phyloP scores from a whole-genome alignment of 1,284 basidiomycete genomes.

The Apiotrichum siamense region DNA sequence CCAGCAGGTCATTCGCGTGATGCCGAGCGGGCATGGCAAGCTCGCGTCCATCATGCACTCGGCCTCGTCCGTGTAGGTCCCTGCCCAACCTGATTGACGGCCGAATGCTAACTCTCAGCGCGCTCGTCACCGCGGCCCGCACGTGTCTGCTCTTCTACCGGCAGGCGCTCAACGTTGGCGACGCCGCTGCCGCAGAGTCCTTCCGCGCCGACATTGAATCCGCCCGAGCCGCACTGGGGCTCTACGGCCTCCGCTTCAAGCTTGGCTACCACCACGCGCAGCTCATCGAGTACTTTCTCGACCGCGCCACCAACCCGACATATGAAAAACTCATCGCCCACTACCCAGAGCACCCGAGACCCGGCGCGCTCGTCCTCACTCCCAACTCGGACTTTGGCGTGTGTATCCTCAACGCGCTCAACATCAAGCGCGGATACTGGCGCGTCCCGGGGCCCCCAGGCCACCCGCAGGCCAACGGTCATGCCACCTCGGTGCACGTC shows the following conservation, averaged over 20 bases:
- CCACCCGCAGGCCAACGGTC: background rate
- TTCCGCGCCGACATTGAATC: conserved; percentile 36
- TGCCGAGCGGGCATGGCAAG: conserved; percentile 19
- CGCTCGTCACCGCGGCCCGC: conserved; percentile 36
- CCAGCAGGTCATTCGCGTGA: conserved; percentile 30
- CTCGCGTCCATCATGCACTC: conserved; percentile 38
- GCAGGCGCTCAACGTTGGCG: conserved; percentile 34
- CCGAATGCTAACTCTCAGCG: conserved; percentile 10
- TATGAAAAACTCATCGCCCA: conserved; percentile 38
- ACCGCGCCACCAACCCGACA: conserved; percentile 36
- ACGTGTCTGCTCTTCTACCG: conserved; percentile 38
- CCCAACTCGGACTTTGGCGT: conserved; percentile 29
- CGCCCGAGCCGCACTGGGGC: conserved; percentile 28
- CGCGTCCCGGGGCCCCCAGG: background rate
- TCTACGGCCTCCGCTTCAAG: conserved; percentile 36
- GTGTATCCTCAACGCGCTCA: conserved; percentile 38
- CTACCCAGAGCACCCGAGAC: conserved; percentile 42
- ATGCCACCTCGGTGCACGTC: too few relatives aligned
- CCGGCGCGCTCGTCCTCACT: conserved; percentile 32
- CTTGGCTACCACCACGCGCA: conserved; percentile 44
- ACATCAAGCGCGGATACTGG: conserved; percentile 45
- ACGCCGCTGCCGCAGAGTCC: conserved; percentile 24
- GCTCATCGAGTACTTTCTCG: conserved; percentile 44
- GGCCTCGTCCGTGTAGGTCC: conserved; percentile 32
- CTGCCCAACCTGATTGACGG: background rate